Evolutionary conservation across 2,329 filamentous ascomycete species (phyloP).

Genomic region (Penicillium sclerotigenum): DNA sequence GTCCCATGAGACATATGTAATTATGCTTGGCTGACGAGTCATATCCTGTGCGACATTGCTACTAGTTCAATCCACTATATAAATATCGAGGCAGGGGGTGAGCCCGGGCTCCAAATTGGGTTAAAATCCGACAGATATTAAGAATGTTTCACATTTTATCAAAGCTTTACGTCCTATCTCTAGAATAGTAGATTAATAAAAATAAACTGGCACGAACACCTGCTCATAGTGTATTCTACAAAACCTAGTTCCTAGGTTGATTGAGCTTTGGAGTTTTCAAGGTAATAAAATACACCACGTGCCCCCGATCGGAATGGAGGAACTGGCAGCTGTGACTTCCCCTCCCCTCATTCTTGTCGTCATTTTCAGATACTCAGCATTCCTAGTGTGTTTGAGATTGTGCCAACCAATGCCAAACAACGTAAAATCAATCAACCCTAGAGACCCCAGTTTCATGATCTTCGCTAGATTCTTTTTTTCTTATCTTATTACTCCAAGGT

Average conservation of each 20-base stretch:
- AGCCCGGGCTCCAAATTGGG: background rate
- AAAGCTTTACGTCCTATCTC: background rate
- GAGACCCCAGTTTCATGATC: background rate
- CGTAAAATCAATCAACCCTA: background rate
- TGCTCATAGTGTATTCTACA: background rate
- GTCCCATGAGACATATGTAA: background rate
- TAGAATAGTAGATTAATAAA: background rate
- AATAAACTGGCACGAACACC: background rate
- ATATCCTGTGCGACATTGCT: background rate
- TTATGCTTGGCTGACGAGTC: background rate
- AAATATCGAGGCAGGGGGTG: constrained; percentile 4
- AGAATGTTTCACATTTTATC: constrained; percentile 1
- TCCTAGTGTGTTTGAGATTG: constrained; percentile 14
- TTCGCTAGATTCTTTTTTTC: background rate
- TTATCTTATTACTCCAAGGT: background rate
- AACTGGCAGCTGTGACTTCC: background rate
- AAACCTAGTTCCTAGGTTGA: background rate
- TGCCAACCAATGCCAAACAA: background rate
- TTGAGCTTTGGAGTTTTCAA: background rate
- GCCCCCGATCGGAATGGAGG: constrained; percentile 19
- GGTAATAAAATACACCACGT: constrained; percentile 10
- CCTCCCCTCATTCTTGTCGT: constrained; percentile 12
- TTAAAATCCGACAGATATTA: background rate
- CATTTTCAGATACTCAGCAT: constrained; percentile 10
- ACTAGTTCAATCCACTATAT: background rate